These are phyloP conservation scores for Endoconidiophora polonica DNA, from an alignment of 2,329 filamentous ascomycete genomes.

Conservation along the genomic window DNA sequence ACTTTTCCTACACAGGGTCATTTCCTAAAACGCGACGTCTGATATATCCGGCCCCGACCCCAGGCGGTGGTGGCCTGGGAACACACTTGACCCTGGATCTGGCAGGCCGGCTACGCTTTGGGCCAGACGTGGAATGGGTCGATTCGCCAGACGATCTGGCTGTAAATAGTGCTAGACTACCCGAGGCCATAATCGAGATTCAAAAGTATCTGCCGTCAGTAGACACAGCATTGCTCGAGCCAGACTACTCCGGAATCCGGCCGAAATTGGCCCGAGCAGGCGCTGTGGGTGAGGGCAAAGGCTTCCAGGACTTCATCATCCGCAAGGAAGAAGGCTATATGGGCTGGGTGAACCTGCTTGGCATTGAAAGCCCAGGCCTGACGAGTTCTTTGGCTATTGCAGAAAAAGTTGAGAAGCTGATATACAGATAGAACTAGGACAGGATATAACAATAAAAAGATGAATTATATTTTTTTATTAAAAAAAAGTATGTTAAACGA, in stretches of 20 bases:
- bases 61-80: slow-evolving; percentile 69
- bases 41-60: slow-evolving; percentile 73
- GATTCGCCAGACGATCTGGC: slow-evolving; percentile 51
- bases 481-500: no score
- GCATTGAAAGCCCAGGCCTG: slow-evolving; percentile 84
- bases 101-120: slow-evolving; percentile 69
- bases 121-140: slow-evolving; percentile 92
- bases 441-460: background rate
- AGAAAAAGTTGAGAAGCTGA: slow-evolving; percentile 46
- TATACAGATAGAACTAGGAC: slow-evolving; percentile 24
- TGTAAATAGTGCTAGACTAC: slow-evolving; percentile 46
- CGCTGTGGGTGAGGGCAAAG: slow-evolving; percentile 45
- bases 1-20: slow-evolving; percentile 66
- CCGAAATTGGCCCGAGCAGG: slow-evolving; percentile 56
- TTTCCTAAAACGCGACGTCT: slow-evolving; percentile 51
- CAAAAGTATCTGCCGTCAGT: slow-evolving; percentile 61
- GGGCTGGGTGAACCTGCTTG: slow-evolving; percentile 79
- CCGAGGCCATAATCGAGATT: slow-evolving; percentile 57
- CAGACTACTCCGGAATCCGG: slow-evolving; percentile 84
- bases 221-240: slow-evolving; percentile 44
- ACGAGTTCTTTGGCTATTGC: slow-evolving; percentile 77
- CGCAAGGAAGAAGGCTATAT: slow-evolving; percentile 56
- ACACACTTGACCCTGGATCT: slow-evolving; percentile 90
- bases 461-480: background rate
- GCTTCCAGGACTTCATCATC: slow-evolving; percentile 75